Conservation (phyloP, 495 filamentous ascomycete genomes). For the Penicillium angulare region DNA sequence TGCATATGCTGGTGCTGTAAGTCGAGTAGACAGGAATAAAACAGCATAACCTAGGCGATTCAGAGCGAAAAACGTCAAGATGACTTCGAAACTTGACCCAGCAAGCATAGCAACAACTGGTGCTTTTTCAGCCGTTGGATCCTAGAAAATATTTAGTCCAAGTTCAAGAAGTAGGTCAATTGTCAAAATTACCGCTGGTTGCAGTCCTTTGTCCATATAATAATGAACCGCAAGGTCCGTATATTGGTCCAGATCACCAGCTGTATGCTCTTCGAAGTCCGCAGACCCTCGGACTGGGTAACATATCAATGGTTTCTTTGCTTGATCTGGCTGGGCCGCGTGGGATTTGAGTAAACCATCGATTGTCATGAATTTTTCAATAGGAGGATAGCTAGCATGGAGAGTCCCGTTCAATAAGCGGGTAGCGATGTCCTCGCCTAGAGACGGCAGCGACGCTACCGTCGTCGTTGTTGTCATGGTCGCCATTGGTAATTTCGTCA, state of each 20-base stretch:
- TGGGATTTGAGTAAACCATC: constrained; percentile 25
- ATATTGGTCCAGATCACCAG: constrained; percentile 22
- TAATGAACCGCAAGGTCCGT: constrained; percentile 24
- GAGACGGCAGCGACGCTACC: constrained; percentile 4
- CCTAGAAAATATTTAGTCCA: constrained; percentile 5
- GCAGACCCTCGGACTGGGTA: constrained; percentile 19
- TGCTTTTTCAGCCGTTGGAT: constrained; percentile 18
- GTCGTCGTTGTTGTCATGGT: constrained; percentile 14
- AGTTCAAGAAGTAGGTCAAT: neutral
- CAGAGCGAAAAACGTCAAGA: constrained; percentile 54
- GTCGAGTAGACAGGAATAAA: constrained; percentile 55
- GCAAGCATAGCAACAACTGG: constrained; percentile 51
- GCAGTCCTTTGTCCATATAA: constrained; percentile 22
- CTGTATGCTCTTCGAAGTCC: constrained; percentile 30
- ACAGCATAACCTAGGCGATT: constrained; percentile 55
- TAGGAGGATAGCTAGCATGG: constrained; percentile 20
- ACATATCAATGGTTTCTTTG: constrained; percentile 19
- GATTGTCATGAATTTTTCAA: constrained; percentile 24
- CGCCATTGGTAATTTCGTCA: constrained; percentile 9
- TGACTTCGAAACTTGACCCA: constrained; percentile 53
- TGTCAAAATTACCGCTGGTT: constrained; percentile 15
- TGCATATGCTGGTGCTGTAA: constrained; percentile 48
- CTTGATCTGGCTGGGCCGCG: constrained; percentile 19
- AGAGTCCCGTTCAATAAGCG: constrained; percentile 27
- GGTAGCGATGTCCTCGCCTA: constrained; percentile 18